Base-by-base conservation (phyloP, 2,329 filamentous ascomycete species). In the Fusarium paranaense region DNA sequence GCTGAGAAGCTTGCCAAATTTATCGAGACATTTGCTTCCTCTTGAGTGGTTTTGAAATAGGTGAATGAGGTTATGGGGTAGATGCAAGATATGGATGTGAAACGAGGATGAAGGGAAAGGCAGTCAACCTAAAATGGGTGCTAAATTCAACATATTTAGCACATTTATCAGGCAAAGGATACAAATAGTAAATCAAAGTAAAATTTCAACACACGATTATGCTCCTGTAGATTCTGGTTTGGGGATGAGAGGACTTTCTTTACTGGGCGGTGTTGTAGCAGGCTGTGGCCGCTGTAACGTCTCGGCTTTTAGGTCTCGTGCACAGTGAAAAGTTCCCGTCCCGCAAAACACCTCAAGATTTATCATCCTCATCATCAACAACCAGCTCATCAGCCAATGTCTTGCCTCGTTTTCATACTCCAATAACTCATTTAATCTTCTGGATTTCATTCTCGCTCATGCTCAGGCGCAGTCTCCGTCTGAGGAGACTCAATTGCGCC, bases 1-100 rank as follows among this genome's bases (percentile, higher is more conserved):
- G 92, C 90, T 0, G 86, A 93, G 83, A 92, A 92, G 82, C 86
- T 95, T 54, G 91, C 89, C 56, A 82, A 84, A 32, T 94, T 93
- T 72, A 87, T 95, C 62, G 79, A 84, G 13, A 79, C 82, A 1
- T 91, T 90, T 80, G 88, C 89, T 32, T 69, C 72, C 13, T 64
- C 61, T 32, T 69, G 30, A 66, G 20, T 32, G 33, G 16, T 1
- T n/a, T 25, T 11, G 10, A 11, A 33, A n/a, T 62, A 52, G 16
- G 59, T 45, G n/a, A 32, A 52, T 8, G 25, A n/a, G 18, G 22
- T 13, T 22, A 22, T 9, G 3, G 45, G 45, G 25, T 52, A n/a
- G 58, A 22, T 58, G 56, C 14, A 18, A 35, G 20, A 33, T 47
- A 22, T 25, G 13, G 10, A 45, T 45, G 27, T 18, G 25, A 35